These are phyloP conservation scores for Termitomyces sp. DNA, from an alignment of 768 basidiomycete species.

Conservation along the genomic window DNA sequence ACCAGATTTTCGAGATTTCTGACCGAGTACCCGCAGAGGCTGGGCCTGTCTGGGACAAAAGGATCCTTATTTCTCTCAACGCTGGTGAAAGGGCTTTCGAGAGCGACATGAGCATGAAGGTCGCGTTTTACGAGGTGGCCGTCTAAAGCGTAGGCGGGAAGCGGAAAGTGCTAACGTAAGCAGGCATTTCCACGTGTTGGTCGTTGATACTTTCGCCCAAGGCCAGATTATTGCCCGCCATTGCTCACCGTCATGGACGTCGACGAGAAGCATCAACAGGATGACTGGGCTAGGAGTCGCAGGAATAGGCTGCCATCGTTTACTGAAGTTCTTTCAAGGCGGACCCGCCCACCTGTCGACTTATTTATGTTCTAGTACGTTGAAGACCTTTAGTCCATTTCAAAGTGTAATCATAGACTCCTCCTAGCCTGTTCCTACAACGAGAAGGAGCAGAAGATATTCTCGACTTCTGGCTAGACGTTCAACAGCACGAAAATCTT, in stretches of 20 bases:
- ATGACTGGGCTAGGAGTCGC: conserved; percentile 73
- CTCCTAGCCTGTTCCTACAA: conserved; percentile 84
- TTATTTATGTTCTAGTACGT: conserved; percentile 99
- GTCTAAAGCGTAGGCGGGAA: conserved; percentile 7
- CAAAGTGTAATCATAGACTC: neutral
- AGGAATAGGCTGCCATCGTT: conserved; percentile 83
- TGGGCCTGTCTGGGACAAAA: conserved; percentile 74
- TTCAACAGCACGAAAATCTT: conserved; percentile 98
- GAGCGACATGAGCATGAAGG: conserved; percentile 51
- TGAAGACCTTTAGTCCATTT: conserved; percentile 4
- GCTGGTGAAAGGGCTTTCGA: conserved; percentile 75
- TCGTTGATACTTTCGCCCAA: conserved; percentile 29
- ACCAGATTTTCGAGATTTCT: conserved; percentile 19
- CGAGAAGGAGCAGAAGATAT: conserved; percentile 96
- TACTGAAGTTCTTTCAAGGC: conserved; percentile 85
- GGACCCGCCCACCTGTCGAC: conserved; percentile 93
- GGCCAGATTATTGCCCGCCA: conserved; percentile 17
- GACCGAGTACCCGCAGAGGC: conserved; percentile 82
- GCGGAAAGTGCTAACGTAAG: conserved; percentile 34
- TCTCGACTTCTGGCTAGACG: conserved; percentile 98
- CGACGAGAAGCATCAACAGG: conserved; percentile 58
- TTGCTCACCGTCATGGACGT: conserved; percentile 44
- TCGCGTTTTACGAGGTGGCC: neutral
- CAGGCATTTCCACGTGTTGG: conserved; percentile 21
- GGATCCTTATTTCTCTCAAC: conserved; percentile 75